Evolutionary conservation across 2,329 filamentous ascomycete species (phyloP), one percentile per base, ranked within the genome.

Genomic region (Hortaea werneckii): DNA sequence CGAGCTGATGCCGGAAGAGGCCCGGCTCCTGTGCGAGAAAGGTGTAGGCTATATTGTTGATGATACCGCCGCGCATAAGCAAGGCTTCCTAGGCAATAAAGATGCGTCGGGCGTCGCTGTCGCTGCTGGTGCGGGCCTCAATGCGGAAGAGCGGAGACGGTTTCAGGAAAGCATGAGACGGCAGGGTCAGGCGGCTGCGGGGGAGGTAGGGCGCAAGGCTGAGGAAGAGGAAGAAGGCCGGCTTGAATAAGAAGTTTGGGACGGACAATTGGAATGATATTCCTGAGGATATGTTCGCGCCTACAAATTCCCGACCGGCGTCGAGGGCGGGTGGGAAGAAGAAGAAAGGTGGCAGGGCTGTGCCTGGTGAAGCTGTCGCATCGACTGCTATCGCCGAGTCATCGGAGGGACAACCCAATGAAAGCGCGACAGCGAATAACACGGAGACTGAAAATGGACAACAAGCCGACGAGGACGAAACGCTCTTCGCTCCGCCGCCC

Each of bases 1-100:
- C 27, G 85, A 95, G 70, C 74, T 98, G 39, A 86, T 92, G 71
- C 83, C 87, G 1, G 92, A 96, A 68, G 92, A 98, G 70, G 89
- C 83, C 4, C 77, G 81, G 52, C 69, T 92, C 44, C 75, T 98
- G 28, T 80, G 94, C 48, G 82, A 87, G 54, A 83, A 82, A 55
- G 80, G 78, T 48, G 78, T 80, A 56, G 90, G 81, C 37, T 87
- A 83, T 65, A 75, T 95, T 55, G 80, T 90, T 56, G 87, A 95
- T 63, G 89, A 94, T 66, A 73, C 74, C 43, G 72, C 76, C 44
- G 79, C 78, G 54, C 92, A 96, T 65, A 74, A 77, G 34, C 63
- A 76, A 35, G 77, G 75, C 40, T 76, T 94, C 54, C 68, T 75
- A 43, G 54, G 52, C 26, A 41, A 41, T 20, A 20, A 20, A 4